Conservation (phyloP, 306 rosid genomes). For the Cucumis hystrix region DNA sequence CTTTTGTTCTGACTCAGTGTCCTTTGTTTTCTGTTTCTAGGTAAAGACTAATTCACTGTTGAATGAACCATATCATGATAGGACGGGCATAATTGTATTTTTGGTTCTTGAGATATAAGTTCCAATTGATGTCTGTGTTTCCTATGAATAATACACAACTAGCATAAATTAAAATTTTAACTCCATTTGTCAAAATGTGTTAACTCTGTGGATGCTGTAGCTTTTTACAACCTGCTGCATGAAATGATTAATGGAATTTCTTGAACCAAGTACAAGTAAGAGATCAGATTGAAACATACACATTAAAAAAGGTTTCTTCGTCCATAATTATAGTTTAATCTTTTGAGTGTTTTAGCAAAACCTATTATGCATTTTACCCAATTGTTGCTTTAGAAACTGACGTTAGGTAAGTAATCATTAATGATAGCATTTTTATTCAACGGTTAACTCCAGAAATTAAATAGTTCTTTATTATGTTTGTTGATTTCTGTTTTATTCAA, state of each 20-base stretch:
- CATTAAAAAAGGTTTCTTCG: background rate
- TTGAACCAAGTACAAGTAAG: background rate
- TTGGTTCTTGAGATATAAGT: background rate
- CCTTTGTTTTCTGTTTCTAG: background rate
- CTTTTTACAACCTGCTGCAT: background rate
- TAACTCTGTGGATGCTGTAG: background rate
- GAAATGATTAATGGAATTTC: background rate
- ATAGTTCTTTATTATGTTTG: background rate
- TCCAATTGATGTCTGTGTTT: background rate
- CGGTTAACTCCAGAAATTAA: background rate
- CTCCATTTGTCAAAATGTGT: background rate
- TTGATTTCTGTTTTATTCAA: background rate
- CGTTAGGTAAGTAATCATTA: background rate
- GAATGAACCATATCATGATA: background rate
- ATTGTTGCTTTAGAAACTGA: background rate
- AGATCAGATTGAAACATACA: background rate
- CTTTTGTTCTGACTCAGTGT: background rate
- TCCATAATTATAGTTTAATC: background rate
- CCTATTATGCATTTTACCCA: background rate
- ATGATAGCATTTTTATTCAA: too few species aligned
- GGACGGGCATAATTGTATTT: background rate
- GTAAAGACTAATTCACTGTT: background rate
- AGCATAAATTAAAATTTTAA: background rate
- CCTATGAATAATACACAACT: background rate
- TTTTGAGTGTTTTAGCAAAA: background rate